Conservation (phyloP, 805 yeast genomes). For the Candida arabinofermentans region DNA sequence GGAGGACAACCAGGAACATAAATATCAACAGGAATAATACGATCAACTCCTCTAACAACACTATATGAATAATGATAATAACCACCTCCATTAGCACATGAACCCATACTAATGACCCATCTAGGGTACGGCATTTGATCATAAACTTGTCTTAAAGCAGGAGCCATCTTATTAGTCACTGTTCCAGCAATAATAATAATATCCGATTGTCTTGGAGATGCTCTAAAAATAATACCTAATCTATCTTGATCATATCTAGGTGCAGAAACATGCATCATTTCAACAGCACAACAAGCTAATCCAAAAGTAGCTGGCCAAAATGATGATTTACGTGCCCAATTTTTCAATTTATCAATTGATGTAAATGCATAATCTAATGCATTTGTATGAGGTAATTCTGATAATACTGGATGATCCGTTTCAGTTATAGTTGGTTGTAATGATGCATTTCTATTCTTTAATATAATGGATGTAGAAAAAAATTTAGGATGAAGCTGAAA, state of each 20-base stretch:
- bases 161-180: conserved; percentile 89
- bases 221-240: conserved; percentile 88
- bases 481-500: no score
- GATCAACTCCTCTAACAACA: conserved; percentile 86
- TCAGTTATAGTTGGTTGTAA: conserved; percentile 52
- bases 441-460: conserved; percentile 2
- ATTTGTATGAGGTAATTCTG: conserved; percentile 54
- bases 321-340: conserved; percentile 89
- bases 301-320: conserved; percentile 95
- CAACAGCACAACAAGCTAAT: conserved; percentile 90
- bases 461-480: conserved; percentile 1
- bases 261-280: conserved; percentile 91
- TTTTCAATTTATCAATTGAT: conserved; percentile 74
- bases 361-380: conserved; percentile 80
- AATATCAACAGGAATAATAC: conserved; percentile 83
- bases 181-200: conserved; percentile 92
- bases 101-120: conserved; percentile 94
- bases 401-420: conserved; percentile 66
- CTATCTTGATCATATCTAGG: conserved; percentile 92
- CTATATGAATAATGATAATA: conserved; percentile 87
- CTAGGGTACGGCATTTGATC: conserved; percentile 95
- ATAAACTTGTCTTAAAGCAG: conserved; percentile 86
- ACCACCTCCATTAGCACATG: conserved; percentile 93
- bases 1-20: conserved; percentile 95
- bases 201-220: conserved; percentile 90